Evolutionary conservation across 306 rosid genomes (phyloP).

Genomic region (Malus orientalis): DNA sequence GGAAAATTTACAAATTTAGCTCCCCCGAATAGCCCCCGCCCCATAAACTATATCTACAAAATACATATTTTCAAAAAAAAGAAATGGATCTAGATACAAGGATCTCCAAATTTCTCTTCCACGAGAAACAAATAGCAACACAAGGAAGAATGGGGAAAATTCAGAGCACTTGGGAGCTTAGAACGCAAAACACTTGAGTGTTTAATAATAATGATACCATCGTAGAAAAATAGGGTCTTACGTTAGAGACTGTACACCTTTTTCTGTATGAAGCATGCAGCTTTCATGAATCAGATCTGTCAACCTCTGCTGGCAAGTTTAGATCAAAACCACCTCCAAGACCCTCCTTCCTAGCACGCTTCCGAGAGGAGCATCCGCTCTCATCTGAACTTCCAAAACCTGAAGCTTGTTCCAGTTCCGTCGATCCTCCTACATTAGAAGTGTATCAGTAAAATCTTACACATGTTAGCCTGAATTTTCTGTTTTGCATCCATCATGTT

Average conservation of each 20-base stretch:
- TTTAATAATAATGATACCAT: conserved; percentile 5
- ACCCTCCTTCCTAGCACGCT: conserved; percentile 72
- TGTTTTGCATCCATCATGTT: conserved; percentile 22
- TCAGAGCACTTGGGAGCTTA: neutral
- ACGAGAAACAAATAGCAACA: conserved; percentile 3
- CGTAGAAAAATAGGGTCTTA: neutral
- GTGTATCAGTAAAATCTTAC: conserved; percentile 19
- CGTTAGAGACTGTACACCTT: conserved; percentile 21
- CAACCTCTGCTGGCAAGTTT: conserved; percentile 87
- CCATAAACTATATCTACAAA: conserved; percentile 37
- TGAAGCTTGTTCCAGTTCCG: conserved; percentile 50
- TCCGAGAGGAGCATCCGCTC: conserved; percentile 45
- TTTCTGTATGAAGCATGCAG: neutral
- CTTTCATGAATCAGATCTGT: conserved; percentile 47
- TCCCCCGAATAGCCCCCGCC: conserved; percentile 23
- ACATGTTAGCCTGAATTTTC: conserved; percentile 25
- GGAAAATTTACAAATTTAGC: conserved; percentile 33
- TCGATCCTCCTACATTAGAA: conserved; percentile 56
- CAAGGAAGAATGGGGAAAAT: conserved; percentile 3
- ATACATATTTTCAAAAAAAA: conserved; percentile 14
- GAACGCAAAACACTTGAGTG: neutral
- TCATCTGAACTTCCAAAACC: conserved; percentile 75
- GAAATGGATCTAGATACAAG: conserved; percentile 7
- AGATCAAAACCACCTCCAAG: conserved; percentile 67
- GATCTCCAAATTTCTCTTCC: conserved; percentile 15